Percentiles rank a stretch among this genome's conserved stretches.
Evolutionary conservation across 1,139 yeast genomes (phyloP).

Genomic region (Geotrichum fermentans): DNA sequence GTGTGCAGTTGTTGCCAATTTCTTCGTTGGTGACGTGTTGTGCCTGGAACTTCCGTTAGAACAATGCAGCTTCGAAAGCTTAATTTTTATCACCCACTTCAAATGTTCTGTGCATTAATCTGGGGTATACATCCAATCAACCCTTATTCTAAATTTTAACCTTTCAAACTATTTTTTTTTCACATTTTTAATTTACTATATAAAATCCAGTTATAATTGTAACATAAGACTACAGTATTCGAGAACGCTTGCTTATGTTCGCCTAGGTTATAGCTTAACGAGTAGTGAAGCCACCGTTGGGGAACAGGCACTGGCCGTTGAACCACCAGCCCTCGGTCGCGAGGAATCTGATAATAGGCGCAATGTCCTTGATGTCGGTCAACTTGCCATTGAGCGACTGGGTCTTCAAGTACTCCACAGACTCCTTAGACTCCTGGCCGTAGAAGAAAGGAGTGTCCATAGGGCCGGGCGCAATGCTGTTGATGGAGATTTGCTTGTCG

Average conservation of each 20-base stretch:
- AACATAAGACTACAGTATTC: background rate
- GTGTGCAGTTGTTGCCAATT: too few relatives aligned
- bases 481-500: conserved; percentile 48
- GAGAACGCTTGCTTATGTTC: background rate
- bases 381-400: conserved; percentile 46
- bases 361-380: conserved; percentile 57
- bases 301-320: conserved; percentile 63
- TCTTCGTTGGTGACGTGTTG: background rate
- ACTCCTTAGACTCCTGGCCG: conserved; percentile 52
- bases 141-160: too few relatives aligned
- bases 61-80: too few relatives aligned
- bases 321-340: conserved; percentile 66
- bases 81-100: too few relatives aligned
- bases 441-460: conserved; percentile 69
- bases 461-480: conserved; percentile 64
- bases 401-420: conserved; percentile 52
- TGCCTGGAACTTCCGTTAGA: background rate
- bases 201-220: background rate
- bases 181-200: conserved; percentile 6
- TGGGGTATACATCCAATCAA: too few relatives aligned
- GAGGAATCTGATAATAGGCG: conserved; percentile 56
- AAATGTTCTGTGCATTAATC: too few relatives aligned
- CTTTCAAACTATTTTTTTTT: background rate
- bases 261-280: too few relatives aligned
- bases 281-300: conserved; percentile 64